Evolutionary conservation across 1,284 basidiomycete genomes (phyloP).

Genomic region (Moesziomyces antarcticus): DNA sequence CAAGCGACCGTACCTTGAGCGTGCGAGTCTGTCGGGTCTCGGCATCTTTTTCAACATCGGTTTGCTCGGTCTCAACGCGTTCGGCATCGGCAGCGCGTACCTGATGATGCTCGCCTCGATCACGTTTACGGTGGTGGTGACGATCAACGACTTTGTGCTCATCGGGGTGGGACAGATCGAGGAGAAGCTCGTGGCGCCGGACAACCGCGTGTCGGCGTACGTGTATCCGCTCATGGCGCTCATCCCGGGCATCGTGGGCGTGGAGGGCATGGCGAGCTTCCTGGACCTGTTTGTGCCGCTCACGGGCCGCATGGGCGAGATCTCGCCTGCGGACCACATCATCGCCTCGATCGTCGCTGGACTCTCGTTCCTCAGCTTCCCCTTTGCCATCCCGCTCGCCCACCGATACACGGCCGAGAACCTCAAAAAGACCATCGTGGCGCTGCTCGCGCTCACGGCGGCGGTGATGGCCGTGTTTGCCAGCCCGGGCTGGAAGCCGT

Average conservation of each 20-base stretch:
- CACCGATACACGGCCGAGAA: conserved; percentile 75
- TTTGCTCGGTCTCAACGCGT: conserved; percentile 70
- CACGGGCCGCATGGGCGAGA: conserved; percentile 72
- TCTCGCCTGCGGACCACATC: conserved; percentile 80
- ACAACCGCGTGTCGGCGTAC: conserved; percentile 54
- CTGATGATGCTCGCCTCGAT: conserved; percentile 75
- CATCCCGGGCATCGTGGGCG: conserved; percentile 76
- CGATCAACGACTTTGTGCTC: conserved; percentile 61
- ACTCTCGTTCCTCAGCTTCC: conserved; percentile 74
- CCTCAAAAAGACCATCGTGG: conserved; percentile 70
- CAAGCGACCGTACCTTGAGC: conserved; percentile 61
- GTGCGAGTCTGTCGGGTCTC: conserved; percentile 53
- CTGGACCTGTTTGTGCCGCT: conserved; percentile 90
- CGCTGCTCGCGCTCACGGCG: conserved; percentile 71
- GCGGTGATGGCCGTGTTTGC: conserved; percentile 75
- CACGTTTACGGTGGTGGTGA: conserved; percentile 69
- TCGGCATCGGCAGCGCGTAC: conserved; percentile 77
- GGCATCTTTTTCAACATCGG: conserved; percentile 53
- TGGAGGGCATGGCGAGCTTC: conserved; percentile 77
- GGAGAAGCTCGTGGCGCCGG: conserved; percentile 41
- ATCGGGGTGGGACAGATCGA: conserved; percentile 56
- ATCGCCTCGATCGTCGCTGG: conserved; percentile 76
- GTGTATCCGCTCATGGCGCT: conserved; percentile 61
- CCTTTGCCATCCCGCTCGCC: conserved; percentile 74
- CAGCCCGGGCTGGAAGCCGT: conserved; percentile 72